Conservation (phyloP, 371 early-diverging fungal genomes). For the Batkoa obscura region DNA sequence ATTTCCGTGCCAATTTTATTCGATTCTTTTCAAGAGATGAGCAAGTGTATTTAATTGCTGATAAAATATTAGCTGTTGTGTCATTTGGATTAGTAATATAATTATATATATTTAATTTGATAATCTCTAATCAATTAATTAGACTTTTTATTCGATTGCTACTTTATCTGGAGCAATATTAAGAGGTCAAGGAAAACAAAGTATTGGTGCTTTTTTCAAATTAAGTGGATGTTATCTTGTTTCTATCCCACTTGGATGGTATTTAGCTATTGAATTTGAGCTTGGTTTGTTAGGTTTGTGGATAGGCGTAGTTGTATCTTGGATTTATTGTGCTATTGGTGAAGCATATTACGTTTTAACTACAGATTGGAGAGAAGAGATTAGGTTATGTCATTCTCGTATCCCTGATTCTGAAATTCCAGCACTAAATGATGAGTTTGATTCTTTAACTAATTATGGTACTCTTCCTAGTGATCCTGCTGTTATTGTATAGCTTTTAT, state of each 20-base stretch:
- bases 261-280: neutral
- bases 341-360: neutral
- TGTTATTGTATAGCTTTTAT: too few species aligned
- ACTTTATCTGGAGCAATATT: neutral
- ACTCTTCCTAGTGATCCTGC: too few species aligned
- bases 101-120: neutral
- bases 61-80: neutral
- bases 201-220: neutral
- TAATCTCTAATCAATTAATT: neutral
- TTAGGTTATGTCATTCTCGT: neutral
- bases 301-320: neutral
- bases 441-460: too few species aligned
- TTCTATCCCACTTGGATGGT: neutral
- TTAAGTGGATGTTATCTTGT: neutral
- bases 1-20: neutral
- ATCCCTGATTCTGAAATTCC: too few species aligned
- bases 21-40: neutral
- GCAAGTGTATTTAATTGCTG: neutral
- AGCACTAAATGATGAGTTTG: too few species aligned
- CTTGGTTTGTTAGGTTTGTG: neutral
- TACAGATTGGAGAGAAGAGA: neutral
- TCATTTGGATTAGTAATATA: neutral
- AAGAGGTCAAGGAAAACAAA: neutral
- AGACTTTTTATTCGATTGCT: neutral
- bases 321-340: neutral